phyloP scores from a whole-genome alignment of 225 moss, liverwort and hornwort genomes.

The Antitrichia curtipendula region DNA sequence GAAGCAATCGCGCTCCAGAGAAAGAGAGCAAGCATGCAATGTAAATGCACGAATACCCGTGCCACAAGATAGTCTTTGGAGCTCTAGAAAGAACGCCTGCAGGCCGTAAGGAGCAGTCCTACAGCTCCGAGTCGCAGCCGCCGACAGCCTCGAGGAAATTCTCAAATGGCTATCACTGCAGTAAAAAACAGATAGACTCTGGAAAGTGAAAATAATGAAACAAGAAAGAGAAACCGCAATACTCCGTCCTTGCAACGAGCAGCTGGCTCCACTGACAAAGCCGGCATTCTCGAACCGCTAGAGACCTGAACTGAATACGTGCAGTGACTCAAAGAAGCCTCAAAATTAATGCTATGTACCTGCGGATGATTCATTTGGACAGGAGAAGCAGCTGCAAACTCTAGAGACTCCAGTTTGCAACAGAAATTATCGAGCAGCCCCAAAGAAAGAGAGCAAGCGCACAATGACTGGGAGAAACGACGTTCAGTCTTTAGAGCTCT shows the following conservation, averaged over 20 bases:
- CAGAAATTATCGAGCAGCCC: background rate
- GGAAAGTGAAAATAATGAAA: background rate
- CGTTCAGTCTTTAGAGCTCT: background rate
- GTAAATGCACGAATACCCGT: background rate
- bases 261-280: background rate
- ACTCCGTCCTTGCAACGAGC: background rate
- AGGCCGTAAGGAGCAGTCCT: background rate
- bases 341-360: background rate
- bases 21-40: background rate
- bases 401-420: background rate
- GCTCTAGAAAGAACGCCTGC: background rate
- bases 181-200: background rate
- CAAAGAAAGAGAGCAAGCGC: background rate
- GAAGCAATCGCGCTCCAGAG: background rate
- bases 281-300: background rate
- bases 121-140: background rate
- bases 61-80: background rate
- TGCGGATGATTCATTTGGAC: background rate
- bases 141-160: background rate
- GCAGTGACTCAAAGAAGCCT: background rate
- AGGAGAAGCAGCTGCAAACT: background rate
- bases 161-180: background rate
- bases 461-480: background rate
- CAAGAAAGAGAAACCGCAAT: background rate
- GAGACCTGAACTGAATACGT: background rate